Conservation (phyloP, 1,139 yeast species). For the Diutina sp. region DNA sequence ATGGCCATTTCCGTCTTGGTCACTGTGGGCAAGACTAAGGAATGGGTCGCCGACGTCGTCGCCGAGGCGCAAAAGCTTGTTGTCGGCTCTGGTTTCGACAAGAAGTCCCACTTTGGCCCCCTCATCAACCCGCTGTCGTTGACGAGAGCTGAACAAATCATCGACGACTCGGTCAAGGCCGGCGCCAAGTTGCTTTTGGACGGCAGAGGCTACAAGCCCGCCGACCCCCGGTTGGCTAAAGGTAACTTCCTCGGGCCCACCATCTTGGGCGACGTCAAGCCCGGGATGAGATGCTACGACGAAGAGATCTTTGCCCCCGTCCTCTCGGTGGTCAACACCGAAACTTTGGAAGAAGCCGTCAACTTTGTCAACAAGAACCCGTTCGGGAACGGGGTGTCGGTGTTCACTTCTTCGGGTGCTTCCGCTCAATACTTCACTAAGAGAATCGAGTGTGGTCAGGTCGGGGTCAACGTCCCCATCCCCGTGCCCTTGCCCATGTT, state of each 20-base stretch:
- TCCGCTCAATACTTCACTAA: conserved; percentile 60
- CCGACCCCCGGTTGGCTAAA: conserved; percentile 33
- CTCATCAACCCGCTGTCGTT: conserved; percentile 51
- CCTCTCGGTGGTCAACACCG: conserved; percentile 47
- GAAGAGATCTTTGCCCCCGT: conserved; percentile 76
- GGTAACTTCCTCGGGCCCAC: conserved; percentile 76
- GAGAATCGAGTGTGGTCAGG: conserved; percentile 65
- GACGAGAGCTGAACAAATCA: conserved; percentile 40
- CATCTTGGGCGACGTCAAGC: conserved; percentile 46
- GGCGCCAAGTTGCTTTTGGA: conserved; percentile 51
- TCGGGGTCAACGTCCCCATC: conserved; percentile 70
- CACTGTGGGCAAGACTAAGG: conserved; percentile 58
- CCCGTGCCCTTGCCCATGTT: conserved; percentile 83
- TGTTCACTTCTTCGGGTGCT: conserved; percentile 61
- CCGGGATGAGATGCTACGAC: conserved; percentile 62
- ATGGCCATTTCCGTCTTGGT: conserved; percentile 72
- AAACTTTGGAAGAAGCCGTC: conserved; percentile 64
- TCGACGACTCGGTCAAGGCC: conserved; percentile 42
- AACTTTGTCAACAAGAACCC: conserved; percentile 48
- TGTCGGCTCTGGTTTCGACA: conserved; percentile 58
- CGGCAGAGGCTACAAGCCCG: conserved; percentile 43
- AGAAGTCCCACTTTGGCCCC: conserved; percentile 57
- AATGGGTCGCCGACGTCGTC: conserved; percentile 52
- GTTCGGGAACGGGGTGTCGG: conserved; percentile 66
- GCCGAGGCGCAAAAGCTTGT: conserved; percentile 44